Base-by-base conservation (phyloP, 176 grass and related monocot species). In the Typha latifolia region DNA sequence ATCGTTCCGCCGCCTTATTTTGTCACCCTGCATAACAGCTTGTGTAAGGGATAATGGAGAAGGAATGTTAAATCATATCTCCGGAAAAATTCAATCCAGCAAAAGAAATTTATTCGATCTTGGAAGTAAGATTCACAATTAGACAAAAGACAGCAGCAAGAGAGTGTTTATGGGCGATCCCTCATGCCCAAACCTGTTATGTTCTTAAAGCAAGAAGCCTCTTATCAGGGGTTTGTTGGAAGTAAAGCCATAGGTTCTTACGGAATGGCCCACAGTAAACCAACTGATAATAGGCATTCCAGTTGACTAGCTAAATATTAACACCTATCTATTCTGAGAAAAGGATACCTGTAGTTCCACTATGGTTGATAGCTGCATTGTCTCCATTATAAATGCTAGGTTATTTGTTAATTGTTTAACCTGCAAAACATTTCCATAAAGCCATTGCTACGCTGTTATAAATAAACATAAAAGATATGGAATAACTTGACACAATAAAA, bases 341-440 rank as follows among this genome's bases (percentile, higher is more conserved):
- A 15, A 67, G 11, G 11, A 29, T 82, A 91, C 89, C 89, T 87
- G 72, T 10, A 77, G 49, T 82, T 91, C 89, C 51, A 87, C 78
- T 19, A 91, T 37, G 59, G 67, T 77, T 24, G 78, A 91, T 8
- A 85, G 73, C 51, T 69, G 75, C 7, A 91, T 22, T 48, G 72
- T 82, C 18, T 91, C 81, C 53, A 77, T 67, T 68, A 91, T 74
- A 70, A 78, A 91, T 18, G 84, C 66, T 32, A 91, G 14, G 26
- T 69, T 74, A 27, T 69, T 52, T 47, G 78, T 87, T 23, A 84
- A 49, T 76, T 51, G 51, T 49, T 22, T 63, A 13, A 91, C 84
- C 89, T 91, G 78, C 49, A 67, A 79, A 70, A 64, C 1, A 74
- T 53, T 32, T 48, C 24, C 77, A 55, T 49, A 75, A 64, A 21